Evolutionary conservation across 2,329 filamentous ascomycete genomes (phyloP).

Genomic region (Xylaria sp.): DNA sequence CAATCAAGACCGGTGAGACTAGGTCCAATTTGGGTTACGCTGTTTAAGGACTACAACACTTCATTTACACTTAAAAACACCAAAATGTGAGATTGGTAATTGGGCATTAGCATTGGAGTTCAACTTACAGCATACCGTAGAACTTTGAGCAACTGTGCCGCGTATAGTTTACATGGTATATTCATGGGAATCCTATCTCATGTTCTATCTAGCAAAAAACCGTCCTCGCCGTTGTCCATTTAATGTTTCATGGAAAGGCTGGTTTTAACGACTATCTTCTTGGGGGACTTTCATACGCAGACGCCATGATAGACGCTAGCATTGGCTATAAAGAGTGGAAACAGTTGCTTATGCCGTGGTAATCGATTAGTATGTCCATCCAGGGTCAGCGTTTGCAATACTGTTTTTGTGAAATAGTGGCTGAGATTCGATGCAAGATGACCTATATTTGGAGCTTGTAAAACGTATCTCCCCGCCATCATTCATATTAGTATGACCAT

Average conservation of each 20-base stretch:
- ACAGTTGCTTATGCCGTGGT: not conserved
- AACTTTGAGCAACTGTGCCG: not conserved
- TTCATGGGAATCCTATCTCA: not conserved
- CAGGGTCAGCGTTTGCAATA: not conserved
- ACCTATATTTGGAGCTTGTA: not conserved
- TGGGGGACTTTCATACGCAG: not conserved
- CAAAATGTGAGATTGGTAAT: not conserved
- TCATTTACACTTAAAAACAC: not conserved
- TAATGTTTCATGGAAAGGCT: not conserved
- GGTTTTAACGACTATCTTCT: not conserved
- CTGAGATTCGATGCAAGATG: not conserved
- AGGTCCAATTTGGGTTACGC: conserved; percentile 4
- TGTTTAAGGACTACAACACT: not conserved
- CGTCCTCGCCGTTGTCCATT: not conserved
- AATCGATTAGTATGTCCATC: not conserved
- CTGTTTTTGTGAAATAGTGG: not conserved
- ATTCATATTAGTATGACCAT: not conserved
- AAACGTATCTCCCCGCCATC: not conserved
- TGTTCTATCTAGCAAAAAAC: not conserved
- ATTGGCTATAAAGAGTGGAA: not conserved
- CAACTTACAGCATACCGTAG: not conserved
- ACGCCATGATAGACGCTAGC: not conserved
- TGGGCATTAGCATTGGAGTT: not conserved
- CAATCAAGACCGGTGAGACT: not conserved
- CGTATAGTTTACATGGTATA: not conserved